Evolutionary conservation across 768 basidiomycete genomes (phyloP).

Genomic region (Russula earlei): DNA sequence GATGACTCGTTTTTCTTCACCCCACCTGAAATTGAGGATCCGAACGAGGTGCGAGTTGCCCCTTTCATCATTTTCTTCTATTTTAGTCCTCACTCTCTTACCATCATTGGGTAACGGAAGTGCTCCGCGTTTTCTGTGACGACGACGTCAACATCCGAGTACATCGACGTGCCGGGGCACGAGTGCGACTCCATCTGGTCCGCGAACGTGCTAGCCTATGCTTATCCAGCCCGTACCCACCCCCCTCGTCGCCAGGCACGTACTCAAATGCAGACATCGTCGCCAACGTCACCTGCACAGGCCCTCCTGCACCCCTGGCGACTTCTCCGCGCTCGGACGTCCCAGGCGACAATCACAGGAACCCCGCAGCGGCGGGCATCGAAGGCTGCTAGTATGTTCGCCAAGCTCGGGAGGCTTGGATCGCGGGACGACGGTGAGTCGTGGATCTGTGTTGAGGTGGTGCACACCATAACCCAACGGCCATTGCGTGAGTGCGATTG

Average conservation of each 20-base stretch:
- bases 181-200: conserved; percentile 16
- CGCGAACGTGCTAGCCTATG: conserved; percentile 14
- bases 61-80: not conserved
- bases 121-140: conserved; percentile 29
- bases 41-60: conserved; percentile 12
- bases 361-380: conserved; percentile 19
- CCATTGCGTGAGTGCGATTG: conserved; percentile 17
- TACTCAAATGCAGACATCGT: conserved; percentile 5
- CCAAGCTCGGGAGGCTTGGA: conserved; percentile 16
- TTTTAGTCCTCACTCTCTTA: not conserved
- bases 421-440: conserved; percentile 20
- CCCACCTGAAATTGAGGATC: conserved; percentile 8
- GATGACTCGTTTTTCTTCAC: conserved; percentile 12
- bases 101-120: conserved; percentile 9
- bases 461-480: conserved; percentile 25
- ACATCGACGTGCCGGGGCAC: conserved; percentile 25
- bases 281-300: conserved; percentile 21
- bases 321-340: conserved; percentile 10
- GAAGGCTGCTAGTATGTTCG: conserved; percentile 21
- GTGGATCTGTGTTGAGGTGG: conserved; percentile 28
- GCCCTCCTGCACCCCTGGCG: conserved; percentile 18
- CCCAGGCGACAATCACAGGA: conserved; percentile 5
- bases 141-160: conserved; percentile 30
- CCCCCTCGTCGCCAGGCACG: not conserved
- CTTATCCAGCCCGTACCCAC: conserved; percentile 6